These are phyloP conservation scores for Hondaea fermentalgiana DNA, from an alignment of 108 stramenopile genomes.

Conservation along the genomic window DNA sequence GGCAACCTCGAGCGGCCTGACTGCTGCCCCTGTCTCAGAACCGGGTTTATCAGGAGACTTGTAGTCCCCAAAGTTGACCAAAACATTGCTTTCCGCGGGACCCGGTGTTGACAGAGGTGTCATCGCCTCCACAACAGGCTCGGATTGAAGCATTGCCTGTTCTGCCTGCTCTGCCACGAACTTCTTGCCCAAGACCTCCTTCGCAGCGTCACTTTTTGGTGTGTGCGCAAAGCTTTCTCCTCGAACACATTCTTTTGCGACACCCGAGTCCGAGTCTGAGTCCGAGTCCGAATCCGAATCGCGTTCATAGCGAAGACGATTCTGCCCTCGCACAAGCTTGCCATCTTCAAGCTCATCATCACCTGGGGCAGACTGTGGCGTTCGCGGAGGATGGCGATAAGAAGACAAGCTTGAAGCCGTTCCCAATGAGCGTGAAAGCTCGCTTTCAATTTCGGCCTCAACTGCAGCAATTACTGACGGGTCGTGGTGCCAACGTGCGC, in stretches of 20 bases:
- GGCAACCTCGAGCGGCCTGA: too few species aligned
- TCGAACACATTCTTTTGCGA: too few species aligned
- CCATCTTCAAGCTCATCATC: neutral
- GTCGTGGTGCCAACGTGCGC: neutral
- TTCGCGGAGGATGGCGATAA: neutral
- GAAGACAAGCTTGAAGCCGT: neutral
- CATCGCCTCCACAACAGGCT: too few species aligned
- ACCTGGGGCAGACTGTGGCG: neutral
- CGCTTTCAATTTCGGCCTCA: neutral
- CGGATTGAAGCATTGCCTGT: too few species aligned
- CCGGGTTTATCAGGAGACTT: neutral
- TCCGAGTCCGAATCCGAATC: too few species aligned
- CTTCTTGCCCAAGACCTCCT: too few species aligned
- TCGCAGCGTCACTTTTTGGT: too few species aligned
- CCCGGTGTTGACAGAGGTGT: too few species aligned
- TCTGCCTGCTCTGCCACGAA: too few species aligned
- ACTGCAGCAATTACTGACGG: neutral
- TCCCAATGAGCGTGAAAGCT: neutral
- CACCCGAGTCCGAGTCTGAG: too few species aligned
- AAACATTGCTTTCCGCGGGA: neutral
- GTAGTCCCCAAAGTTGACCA: neutral
- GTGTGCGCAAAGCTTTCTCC: too few species aligned
- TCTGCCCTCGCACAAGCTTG: neutral
- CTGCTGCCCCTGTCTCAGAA: neutral
- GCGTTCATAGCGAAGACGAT: neutral